Evolutionary conservation across 495 filamentous ascomycete genomes (phyloP).

Genomic region (Sabuloglossum arenarium): DNA sequence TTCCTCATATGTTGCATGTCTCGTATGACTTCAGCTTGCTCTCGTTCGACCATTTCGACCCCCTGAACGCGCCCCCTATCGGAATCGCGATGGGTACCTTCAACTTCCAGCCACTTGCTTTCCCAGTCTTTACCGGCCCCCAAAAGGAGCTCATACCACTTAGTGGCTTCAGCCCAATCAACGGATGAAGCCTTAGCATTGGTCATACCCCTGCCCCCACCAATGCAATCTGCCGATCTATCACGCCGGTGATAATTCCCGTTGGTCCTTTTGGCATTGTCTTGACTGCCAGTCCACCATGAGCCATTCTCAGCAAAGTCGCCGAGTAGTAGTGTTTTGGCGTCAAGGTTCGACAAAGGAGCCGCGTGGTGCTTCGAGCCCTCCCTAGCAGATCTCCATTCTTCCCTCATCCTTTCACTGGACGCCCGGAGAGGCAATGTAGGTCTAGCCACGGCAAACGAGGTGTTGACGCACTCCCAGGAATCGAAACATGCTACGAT

Average conservation of each 20-base stretch:
- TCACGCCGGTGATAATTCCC: slow-evolving; percentile 14
- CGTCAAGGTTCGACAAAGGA: slow-evolving; percentile 37
- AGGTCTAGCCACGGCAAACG: slow-evolving; percentile 1
- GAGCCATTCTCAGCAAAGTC: slow-evolving; percentile 65
- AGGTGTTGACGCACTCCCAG: slow-evolving; percentile 4
- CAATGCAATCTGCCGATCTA: slow-evolving; percentile 3
- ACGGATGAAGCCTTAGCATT: slow-evolving; percentile 45
- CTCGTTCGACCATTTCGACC: not conserved
- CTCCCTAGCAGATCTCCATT: not conserved
- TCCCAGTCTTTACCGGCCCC: slow-evolving; percentile 42
- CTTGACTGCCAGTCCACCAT: slow-evolving; percentile 52
- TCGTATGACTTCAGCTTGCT: slow-evolving; percentile 3
- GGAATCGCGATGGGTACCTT: slow-evolving; percentile 5
- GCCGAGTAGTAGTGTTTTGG: slow-evolving; percentile 60
- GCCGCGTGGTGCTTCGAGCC: not conserved
- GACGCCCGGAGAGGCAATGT: not conserved
- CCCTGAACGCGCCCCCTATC: not conserved
- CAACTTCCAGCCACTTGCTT: slow-evolving; percentile 25
- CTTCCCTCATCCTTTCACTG: not conserved
- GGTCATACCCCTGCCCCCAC: slow-evolving; percentile 16
- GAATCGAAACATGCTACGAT: slow-evolving; percentile 4
- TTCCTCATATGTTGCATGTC: slow-evolving; percentile 30
- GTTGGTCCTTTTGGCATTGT: slow-evolving; percentile 13
- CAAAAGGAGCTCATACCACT: slow-evolving; percentile 59
- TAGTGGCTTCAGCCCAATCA: slow-evolving; percentile 48